Conservation (phyloP, 441 rosid genomes). For the Brassica balearica region DNA sequence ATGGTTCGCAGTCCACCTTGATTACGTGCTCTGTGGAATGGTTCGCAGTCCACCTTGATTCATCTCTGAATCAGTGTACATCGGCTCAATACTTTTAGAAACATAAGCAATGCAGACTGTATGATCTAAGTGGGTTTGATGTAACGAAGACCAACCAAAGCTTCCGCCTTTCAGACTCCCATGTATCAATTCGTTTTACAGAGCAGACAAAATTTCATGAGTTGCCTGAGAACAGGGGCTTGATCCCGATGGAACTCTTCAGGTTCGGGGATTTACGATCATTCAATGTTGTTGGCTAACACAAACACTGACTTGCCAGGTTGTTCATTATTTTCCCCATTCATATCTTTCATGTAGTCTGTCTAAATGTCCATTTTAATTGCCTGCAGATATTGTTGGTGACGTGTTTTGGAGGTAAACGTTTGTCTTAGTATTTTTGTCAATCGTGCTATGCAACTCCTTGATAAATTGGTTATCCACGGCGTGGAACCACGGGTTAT, state of each 20-base stretch:
- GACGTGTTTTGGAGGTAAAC: background rate
- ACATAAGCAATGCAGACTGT: background rate
- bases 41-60: no score
- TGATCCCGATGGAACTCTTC: background rate
- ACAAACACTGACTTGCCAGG: background rate
- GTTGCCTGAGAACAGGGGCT: background rate
- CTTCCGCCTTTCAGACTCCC: background rate
- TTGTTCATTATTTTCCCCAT: background rate
- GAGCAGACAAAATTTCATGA: background rate
- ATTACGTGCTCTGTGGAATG: background rate
- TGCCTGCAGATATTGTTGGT: background rate
- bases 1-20: no score
- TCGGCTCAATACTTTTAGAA: background rate
- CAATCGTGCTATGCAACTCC: no score
- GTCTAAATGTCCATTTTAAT: background rate
- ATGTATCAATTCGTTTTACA: background rate
- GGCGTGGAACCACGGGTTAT: no score
- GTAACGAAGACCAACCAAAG: background rate
- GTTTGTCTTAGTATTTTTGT: no score
- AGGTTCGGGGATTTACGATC: background rate
- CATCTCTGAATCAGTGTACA: no score
- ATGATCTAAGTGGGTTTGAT: background rate
- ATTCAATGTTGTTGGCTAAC: background rate
- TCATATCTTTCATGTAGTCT: background rate
- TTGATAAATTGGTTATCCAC: background rate